Conservation (phyloP, 2,329 filamentous ascomycete species). For the Scedosporium dehoogii region DNA sequence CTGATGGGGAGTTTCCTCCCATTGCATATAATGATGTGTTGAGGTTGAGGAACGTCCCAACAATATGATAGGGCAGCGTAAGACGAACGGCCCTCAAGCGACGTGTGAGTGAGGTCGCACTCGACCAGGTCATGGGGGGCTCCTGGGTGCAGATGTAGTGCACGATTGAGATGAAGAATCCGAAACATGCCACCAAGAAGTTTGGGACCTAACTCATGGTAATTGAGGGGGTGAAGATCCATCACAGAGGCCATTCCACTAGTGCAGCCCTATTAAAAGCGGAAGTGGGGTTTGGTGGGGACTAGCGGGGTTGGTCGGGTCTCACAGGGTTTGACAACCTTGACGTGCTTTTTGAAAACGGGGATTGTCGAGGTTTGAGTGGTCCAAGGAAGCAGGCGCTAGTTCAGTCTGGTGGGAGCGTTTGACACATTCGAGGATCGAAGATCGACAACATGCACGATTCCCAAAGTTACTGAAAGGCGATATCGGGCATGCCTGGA, state of each 20-base stretch:
- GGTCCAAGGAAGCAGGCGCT: too few species aligned
- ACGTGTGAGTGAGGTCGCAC: slow-evolving; percentile 11
- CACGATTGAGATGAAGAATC: slow-evolving; percentile 9
- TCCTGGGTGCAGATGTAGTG: background rate
- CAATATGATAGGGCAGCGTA: background rate
- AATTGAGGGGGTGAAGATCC: background rate
- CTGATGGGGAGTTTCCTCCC: background rate
- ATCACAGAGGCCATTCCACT: background rate
- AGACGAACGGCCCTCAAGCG: background rate
- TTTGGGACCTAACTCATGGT: background rate
- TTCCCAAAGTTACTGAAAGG: too few species aligned
- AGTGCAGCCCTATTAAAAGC: too few species aligned
- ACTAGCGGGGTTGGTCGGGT: too few species aligned
- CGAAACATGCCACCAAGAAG: background rate
- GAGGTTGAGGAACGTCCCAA: background rate
- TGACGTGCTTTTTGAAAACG: too few species aligned
- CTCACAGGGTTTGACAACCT: too few species aligned
- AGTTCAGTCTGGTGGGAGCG: too few species aligned
- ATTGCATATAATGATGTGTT: background rate
- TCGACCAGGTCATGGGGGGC: background rate
- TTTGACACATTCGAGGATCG: too few species aligned
- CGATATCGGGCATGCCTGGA: too few species aligned
- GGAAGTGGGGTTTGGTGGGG: too few species aligned
- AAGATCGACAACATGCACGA: too few species aligned
- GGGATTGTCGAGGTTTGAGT: too few species aligned